Percentiles rank a stretch among this genome's conserved stretches.
Conservation (phyloP, 2,329 filamentous ascomycete genomes). For the Talaromyces islandicus region DNA sequence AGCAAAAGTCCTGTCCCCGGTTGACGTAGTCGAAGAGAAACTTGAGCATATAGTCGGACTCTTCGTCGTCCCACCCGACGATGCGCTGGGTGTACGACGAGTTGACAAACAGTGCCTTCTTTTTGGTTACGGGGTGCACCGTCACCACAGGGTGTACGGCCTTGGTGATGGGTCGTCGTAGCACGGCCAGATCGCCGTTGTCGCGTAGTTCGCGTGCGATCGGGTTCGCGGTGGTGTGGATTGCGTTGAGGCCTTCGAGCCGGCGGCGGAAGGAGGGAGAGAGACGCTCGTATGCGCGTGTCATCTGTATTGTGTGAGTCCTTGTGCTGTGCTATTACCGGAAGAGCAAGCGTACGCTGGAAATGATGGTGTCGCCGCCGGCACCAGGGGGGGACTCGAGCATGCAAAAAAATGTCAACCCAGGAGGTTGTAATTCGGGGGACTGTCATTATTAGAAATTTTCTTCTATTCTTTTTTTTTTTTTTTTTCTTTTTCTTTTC, state of each 20-base stretch:
- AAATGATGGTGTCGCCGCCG: constrained; percentile 26
- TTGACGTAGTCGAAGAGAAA: constrained; percentile 25
- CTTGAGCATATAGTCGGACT: constrained; percentile 35
- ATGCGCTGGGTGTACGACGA: constrained; percentile 20
- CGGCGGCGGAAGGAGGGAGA: constrained; percentile 19
- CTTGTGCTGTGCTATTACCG: too few species aligned
- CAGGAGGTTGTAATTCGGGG: constrained; percentile 20
- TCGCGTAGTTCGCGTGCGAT: constrained; percentile 1
- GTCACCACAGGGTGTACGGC: constrained; percentile 25
- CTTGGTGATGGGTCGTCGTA: constrained; percentile 10
- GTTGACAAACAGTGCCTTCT: constrained; percentile 30
- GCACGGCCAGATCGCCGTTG: neutral
- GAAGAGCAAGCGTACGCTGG: constrained; percentile 8
- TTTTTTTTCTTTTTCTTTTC: too few species aligned
- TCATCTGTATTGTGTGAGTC: constrained; percentile 7
- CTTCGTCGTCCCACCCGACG: constrained; percentile 38
- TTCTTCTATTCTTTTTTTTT: too few species aligned
- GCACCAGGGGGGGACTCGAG: constrained; percentile 15
- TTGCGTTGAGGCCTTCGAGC: constrained; percentile 25
- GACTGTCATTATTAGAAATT: neutral
- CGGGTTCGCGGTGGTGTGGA: constrained; percentile 13
- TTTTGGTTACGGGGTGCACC: constrained; percentile 27
- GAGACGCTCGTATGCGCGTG: constrained; percentile 22
- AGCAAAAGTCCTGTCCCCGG: constrained; percentile 15
- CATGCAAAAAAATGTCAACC: constrained; percentile 20